These are phyloP conservation scores for Ascochyta viciae-villosae DNA, from an alignment of 2,329 filamentous ascomycete species.

Conservation along the genomic window DNA sequence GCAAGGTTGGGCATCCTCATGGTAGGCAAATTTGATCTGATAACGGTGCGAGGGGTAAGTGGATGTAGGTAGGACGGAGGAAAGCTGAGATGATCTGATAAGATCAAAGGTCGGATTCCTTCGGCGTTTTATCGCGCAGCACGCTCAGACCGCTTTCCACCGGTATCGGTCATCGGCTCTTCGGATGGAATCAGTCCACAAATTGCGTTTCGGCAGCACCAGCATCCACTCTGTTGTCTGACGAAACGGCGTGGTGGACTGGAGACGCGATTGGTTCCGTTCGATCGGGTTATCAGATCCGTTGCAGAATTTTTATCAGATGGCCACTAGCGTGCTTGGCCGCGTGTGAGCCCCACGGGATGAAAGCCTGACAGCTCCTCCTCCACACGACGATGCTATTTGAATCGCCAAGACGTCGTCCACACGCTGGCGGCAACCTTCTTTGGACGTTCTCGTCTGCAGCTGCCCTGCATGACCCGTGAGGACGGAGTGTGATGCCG, in stretches of 20 bases:
- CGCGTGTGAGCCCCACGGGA: neutral
- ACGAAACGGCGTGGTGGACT: constrained; percentile 1
- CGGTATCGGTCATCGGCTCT: constrained; percentile 22
- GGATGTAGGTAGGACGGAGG: constrained; percentile 5
- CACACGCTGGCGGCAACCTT: constrained; percentile 5
- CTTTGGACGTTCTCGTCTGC: constrained; percentile 2
- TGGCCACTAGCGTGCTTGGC: constrained; percentile 24
- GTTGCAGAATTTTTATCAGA: constrained; percentile 30
- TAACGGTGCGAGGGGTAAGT: constrained; percentile 1
- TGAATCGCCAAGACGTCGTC: constrained; percentile 1
- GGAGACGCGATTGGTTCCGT: constrained; percentile 10
- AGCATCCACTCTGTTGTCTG: constrained; percentile 13
- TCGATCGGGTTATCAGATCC: constrained; percentile 22
- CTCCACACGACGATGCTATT: neutral
- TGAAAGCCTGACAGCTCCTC: constrained; percentile 1
- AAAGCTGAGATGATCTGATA: constrained; percentile 45
- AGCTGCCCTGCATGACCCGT: neutral
- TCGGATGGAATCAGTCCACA: constrained; percentile 4
- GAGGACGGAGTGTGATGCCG: constrained; percentile 2
- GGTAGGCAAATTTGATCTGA: constrained; percentile 24
- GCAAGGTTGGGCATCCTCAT: constrained; percentile 41
- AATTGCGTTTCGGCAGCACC: constrained; percentile 1
- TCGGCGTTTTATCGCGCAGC: constrained; percentile 28
- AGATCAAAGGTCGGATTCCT: constrained; percentile 30
- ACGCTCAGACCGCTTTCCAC: neutral